phyloP scores from a whole-genome alignment of 2,329 filamentous ascomycete species.

The Apiospora phragmitis region DNA sequence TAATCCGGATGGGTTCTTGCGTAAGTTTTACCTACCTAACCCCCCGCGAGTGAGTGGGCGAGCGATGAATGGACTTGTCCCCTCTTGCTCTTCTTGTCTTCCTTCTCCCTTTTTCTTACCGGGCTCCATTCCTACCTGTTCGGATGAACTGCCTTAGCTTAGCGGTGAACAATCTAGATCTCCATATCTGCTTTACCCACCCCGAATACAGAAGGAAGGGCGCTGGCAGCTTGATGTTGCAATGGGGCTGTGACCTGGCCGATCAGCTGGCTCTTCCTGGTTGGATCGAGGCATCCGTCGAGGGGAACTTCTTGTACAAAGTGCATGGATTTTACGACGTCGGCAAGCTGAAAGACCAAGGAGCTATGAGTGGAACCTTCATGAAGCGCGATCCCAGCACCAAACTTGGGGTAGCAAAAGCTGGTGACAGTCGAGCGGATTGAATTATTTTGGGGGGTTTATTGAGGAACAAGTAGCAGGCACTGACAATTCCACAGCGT shows the following conservation, averaged over 20 bases:
- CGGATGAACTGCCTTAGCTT: background rate
- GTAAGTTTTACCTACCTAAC: slow-evolving; percentile 27
- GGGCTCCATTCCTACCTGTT: background rate
- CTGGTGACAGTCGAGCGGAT: background rate
- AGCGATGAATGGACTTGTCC: background rate
- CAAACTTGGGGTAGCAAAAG: background rate
- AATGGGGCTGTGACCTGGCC: slow-evolving; percentile 37
- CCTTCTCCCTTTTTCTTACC: background rate
- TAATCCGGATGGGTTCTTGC: slow-evolving; percentile 31
- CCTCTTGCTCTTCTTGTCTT: background rate
- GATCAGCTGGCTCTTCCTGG: slow-evolving; percentile 36
- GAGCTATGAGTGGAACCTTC: background rate
- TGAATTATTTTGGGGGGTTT: background rate
- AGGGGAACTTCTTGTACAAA: slow-evolving; percentile 35
- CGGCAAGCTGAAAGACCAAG: background rate
- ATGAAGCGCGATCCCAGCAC: background rate
- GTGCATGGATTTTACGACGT: slow-evolving; percentile 30
- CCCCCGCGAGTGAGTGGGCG: too few relatives aligned
- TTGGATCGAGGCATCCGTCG: slow-evolving; percentile 37
- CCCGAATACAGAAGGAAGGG: slow-evolving; percentile 38
- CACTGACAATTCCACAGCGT: background rate
- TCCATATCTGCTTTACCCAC: slow-evolving; percentile 40
- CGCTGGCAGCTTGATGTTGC: slow-evolving; percentile 34
- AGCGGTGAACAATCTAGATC: slow-evolving; percentile 22
- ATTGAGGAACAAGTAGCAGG: background rate